These are phyloP conservation scores for Viola odorata DNA, from an alignment of 345 rosid species.

Conservation along the genomic window DNA sequence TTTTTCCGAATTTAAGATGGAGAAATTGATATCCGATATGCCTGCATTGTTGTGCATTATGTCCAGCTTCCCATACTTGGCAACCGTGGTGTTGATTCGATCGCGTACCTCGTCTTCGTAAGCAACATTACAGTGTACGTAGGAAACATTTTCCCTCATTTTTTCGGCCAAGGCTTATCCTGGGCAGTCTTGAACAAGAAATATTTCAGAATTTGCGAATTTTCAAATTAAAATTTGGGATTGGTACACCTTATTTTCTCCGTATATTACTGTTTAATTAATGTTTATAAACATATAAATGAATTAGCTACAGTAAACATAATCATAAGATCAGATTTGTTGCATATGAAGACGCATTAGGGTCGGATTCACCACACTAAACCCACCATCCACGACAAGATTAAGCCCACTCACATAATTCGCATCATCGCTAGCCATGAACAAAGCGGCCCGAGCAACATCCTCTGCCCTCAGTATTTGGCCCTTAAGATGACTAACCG, in stretches of 20 bases:
- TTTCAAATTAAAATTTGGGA: too few species aligned
- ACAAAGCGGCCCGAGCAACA: slow-evolving; percentile 31
- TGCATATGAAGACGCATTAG: too few species aligned
- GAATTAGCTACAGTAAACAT: background rate
- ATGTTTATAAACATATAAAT: background rate
- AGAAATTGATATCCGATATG: background rate
- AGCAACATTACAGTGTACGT: slow-evolving; percentile 26
- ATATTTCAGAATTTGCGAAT: too few species aligned
- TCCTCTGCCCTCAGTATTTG: slow-evolving; percentile 17
- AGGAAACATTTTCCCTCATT: background rate
- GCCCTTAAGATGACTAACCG: slow-evolving; percentile 28
- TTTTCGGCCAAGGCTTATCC: slow-evolving; percentile 5
- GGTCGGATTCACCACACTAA: slow-evolving; percentile 26
- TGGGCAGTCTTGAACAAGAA: slow-evolving; percentile 14
- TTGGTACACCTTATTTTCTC: too few species aligned
- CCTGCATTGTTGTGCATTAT: slow-evolving; percentile 31
- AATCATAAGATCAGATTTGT: too few species aligned
- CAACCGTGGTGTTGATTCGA: slow-evolving; percentile 18
- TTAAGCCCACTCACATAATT: slow-evolving; percentile 35
- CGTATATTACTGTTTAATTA: background rate
- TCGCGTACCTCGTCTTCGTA: slow-evolving; percentile 19
- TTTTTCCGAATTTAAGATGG: background rate
- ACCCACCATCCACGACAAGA: slow-evolving; percentile 39
- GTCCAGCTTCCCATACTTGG: slow-evolving; percentile 31
- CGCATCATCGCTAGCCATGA: slow-evolving; percentile 40